Evolutionary conservation across 208 protist genomes (phyloP).

Genomic region (Wallacemonas rigidus): DNA sequence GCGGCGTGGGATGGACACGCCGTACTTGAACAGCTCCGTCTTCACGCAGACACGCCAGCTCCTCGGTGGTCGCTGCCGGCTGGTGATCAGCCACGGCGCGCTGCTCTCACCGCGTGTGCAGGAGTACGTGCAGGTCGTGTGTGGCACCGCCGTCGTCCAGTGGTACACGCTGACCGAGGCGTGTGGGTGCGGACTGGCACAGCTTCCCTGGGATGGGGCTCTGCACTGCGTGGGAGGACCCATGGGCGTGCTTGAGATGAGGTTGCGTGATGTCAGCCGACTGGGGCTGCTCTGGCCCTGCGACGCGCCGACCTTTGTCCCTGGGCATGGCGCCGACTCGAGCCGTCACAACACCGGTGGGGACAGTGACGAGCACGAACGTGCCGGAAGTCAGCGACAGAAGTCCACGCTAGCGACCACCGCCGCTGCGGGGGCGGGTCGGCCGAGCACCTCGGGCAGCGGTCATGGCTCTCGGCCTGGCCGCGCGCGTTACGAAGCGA

Average conservation of each 20-base stretch:
- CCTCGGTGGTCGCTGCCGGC: slow-evolving; percentile 71
- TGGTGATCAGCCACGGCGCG: slow-evolving; percentile 59
- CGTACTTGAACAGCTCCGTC: slow-evolving; percentile 72
- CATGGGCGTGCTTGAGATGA: slow-evolving; percentile 70
- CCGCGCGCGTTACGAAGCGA: neutral
- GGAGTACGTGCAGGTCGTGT: slow-evolving; percentile 75
- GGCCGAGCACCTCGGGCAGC: too few relatives aligned
- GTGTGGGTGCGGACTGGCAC: slow-evolving; percentile 41
- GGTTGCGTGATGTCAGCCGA: slow-evolving; percentile 71
- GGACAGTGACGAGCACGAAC: slow-evolving; percentile 5
- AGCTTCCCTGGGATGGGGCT: slow-evolving; percentile 31
- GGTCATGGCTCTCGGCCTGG: slow-evolving; percentile 45
- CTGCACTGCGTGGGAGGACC: slow-evolving; percentile 45
- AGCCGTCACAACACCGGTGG: slow-evolving; percentile 45
- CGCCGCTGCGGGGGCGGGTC: too few relatives aligned
- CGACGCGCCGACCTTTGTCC: neutral
- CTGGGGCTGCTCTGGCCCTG: slow-evolving; percentile 7
- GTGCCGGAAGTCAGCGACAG: too few relatives aligned
- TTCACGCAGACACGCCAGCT: slow-evolving; percentile 69
- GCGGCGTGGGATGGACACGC: slow-evolving; percentile 62
- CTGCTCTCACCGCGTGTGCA: slow-evolving; percentile 53
- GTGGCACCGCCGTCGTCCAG: slow-evolving; percentile 57
- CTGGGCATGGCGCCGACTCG: slow-evolving; percentile 1
- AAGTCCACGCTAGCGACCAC: too few relatives aligned
- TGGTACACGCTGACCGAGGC: slow-evolving; percentile 55